Evolutionary conservation across 331 rosid genomes (phyloP), one percentile per base, ranked within the genome.

Genomic region (Prunus yedoensis): DNA sequence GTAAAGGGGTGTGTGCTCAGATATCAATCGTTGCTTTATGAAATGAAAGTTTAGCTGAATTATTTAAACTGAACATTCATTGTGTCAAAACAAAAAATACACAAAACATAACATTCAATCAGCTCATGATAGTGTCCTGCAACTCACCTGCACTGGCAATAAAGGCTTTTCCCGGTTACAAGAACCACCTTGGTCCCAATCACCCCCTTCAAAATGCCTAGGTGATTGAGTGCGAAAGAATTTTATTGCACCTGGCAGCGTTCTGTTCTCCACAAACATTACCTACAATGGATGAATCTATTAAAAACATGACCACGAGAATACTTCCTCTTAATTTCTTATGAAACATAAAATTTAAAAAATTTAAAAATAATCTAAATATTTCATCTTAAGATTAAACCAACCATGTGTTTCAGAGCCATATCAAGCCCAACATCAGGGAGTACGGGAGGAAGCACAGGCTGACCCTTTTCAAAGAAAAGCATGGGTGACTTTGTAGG

Each of bases 121-220:
- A 13, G 58, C 32, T 59, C 23, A 10, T 66, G 14, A 70, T 51
- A 5, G 28, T 35, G 46, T 27, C 32, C 73, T 35, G 21, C 38
- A 25, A 77, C 68, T 8, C 68, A 89, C 97, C 97, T 89, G 91
- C 70, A 78, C 88, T 4, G 84, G 66, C 10, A 74, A 81, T 28
- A 95, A 79, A 73, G 99, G 99, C 28, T 49, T 83, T 64, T 77
- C 73, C 64, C 88, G 81, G 78, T 71, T 87, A 80, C 99, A 95
- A 71, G 89, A 81, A 79, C 99, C 97, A 76, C 96, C 97, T 75
- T 87, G 90, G 87, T 92, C 79, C 99, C 99, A 95, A 57, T 90
- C 97, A 74, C 97, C 97, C 71, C 97, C 97, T 81, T 92, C 97
- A 74, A 95, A 95, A 83, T 95, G 99, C 54, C 99, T 77, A 18